Conservation (phyloP, 129 eudicot species). For the Pulicaria dysenterica region DNA sequence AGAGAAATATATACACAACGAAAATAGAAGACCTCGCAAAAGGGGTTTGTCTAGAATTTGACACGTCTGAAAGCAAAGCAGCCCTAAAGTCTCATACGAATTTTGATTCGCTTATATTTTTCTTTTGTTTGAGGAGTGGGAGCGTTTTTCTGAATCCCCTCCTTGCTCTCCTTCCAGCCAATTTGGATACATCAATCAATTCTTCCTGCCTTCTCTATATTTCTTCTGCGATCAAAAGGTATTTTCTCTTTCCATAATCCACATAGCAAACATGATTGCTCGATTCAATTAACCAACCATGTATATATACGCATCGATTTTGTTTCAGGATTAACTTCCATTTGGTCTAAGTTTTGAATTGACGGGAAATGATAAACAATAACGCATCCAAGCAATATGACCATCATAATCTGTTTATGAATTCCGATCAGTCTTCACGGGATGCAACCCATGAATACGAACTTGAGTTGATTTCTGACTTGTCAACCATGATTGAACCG, state of each 20-base stretch:
- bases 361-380: slow-evolving; percentile 42
- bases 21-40: too few relatives aligned
- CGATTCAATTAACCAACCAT: not conserved
- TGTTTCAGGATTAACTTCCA: slow-evolving; percentile 26
- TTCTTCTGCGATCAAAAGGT: slow-evolving; percentile 42
- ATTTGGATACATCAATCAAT: slow-evolving; percentile 13
- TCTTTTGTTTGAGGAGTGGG: slow-evolving; percentile 29
- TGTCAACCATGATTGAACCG: slow-evolving; percentile 43
- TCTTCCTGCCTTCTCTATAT: not conserved
- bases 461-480: slow-evolving; percentile 42
- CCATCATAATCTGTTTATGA: not conserved
- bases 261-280: slow-evolving; percentile 1
- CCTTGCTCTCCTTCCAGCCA: slow-evolving; percentile 31
- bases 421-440: slow-evolving; percentile 26
- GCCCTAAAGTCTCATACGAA: slow-evolving; percentile 4
- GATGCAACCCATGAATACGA: slow-evolving; percentile 31
- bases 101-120: slow-evolving; percentile 14
- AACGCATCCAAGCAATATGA: slow-evolving; percentile 22
- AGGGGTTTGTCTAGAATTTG: slow-evolving; percentile 16
- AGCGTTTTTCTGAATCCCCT: slow-evolving; percentile 36
- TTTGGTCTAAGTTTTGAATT: slow-evolving; percentile 25
- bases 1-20: too few relatives aligned
- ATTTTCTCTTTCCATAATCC: not conserved
- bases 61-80: slow-evolving; percentile 21
- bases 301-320: not conserved